Evolutionary conservation across 2,329 filamentous ascomycete species (phyloP), one percentile per base, ranked within the genome.

Genomic region (Passalora sequoiae): DNA sequence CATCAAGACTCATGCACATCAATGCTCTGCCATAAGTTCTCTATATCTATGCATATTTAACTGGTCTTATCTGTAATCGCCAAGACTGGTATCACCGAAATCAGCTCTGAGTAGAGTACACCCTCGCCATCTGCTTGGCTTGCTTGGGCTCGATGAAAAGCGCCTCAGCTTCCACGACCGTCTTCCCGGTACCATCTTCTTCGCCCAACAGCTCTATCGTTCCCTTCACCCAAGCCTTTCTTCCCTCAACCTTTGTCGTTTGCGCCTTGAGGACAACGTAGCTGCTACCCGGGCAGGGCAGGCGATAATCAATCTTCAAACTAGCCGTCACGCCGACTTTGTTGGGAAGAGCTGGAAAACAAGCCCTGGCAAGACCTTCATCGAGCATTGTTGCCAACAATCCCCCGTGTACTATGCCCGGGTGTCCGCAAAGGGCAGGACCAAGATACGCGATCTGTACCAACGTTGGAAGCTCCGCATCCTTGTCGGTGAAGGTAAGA

Each of bases 211-310:
- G 83, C 75, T 95, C 89, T 57, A 97, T 82, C 55, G 80, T 78
- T 1, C 88, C 92, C 68, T 86, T 83, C 1, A 96, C 88, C 88
- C 88, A 96, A 9, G 89, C 91, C 71, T 97, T 97, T 50, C 92
- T 76, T 1, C 92, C 91, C 62, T 97, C 89, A 1, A 91, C 85
- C 69, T 84, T 89, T 7, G 78, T 82, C 15, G 89, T 95, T 62
- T 80, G 78, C 3, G 87, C 89, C 49, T 78, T 76, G 46, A 98
- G 69, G 31, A 94, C 86, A 21, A 94, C 71, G 61, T 84, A 92
- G 48, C 78, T 77, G 16, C 80, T 78, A 4, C 89, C 88, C 57
- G 77, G 80, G 32, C 85, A 83, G 4, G 92, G 92, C 49, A 80
- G 80, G 57, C 84, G 81, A 68, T 96, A 98, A 66, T 94, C 83